Percentiles rank a stretch among this genome's conserved stretches.
These are phyloP conservation scores for Chytriomyces hyalinus DNA, from an alignment of 192 early-diverging fungal genomes.

Conservation along the genomic window DNA sequence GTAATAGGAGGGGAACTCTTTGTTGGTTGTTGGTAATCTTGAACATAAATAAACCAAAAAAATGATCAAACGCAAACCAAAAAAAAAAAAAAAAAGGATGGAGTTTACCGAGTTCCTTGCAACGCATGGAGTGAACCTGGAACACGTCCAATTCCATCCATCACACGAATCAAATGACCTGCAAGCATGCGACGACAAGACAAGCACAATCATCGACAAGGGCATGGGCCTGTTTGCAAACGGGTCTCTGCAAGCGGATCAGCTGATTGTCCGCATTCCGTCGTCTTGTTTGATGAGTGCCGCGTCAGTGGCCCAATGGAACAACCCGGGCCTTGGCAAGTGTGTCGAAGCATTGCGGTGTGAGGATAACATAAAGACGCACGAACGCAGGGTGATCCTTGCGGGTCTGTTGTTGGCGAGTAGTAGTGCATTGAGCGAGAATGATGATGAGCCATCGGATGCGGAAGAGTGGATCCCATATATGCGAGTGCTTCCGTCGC, in stretches of 20 bases:
- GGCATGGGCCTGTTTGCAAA: constrained; percentile 18
- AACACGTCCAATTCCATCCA: too few species aligned
- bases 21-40: too few species aligned
- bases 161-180: too few species aligned
- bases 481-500: constrained; percentile 60
- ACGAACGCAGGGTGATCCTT: constrained; percentile 2
- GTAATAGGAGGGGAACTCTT: too few species aligned
- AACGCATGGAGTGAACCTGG: too few species aligned
- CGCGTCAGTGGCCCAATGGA: not conserved
- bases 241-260: not conserved
- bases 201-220: not conserved
- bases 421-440: not conserved
- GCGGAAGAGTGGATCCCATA: constrained; percentile 54
- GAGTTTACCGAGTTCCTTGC: too few species aligned
- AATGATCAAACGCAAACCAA: too few species aligned
- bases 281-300: not conserved
- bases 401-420: not conserved
- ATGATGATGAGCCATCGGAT: not conserved
- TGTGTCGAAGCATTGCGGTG: not conserved
- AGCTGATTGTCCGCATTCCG: not conserved
- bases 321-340: not conserved
- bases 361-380: too few species aligned
- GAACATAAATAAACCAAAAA: too few species aligned
- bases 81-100: too few species aligned
- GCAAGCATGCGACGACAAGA: not conserved